Evolutionary conservation across 2,329 filamentous ascomycete genomes (phyloP), one percentile per base, ranked within the genome.

Genomic region (Fusarium illudens): DNA sequence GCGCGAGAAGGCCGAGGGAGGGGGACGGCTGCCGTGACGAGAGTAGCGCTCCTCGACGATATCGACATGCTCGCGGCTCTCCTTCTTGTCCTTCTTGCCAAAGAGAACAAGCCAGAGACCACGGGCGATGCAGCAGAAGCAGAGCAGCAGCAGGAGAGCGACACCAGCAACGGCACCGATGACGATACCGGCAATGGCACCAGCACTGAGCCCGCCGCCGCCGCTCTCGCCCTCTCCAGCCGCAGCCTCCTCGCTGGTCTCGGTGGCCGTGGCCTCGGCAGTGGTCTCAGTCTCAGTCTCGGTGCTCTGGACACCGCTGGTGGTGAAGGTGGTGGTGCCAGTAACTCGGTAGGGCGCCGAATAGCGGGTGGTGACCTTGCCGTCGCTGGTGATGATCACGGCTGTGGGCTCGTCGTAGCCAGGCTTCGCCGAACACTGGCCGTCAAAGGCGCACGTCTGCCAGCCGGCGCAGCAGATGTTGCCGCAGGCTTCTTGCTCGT

Each of bases 181-280:
- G 68, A 94, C 92, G 73, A 94, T 94, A 63, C 92, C 92, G 15
- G 92, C 92, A 72, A 94, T 94, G 62, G 90, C 92, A 54, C 91
- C 92, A 42, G 84, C 86, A 72, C 89, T 92, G 56, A 94, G 84
- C 42, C 80, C 77, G 58, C 79, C 79, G 27, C 80, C 78, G 37
- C 67, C 67, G 46, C 78, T 77, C 32, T 81, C 82, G 30, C 13
- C 74, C 30, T 67, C 64, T 15, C 54, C 67, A 46, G 68, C 66
- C 17, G 58, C 53, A 29, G 64, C 56, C 5, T 57, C 66, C 22
- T 68, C 68, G 15, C 83, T 82, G 6, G 84, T 84, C 36, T 80
- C 79, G 13, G 81, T 84, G 58, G 82, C 85, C 36, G 84, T 84
- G 51, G 85, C 80, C 32, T 86, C 80, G 30, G 86, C 86, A 37